Percentiles rank a stretch among this genome's conserved stretches.
Evolutionary conservation across 331 rosid genomes (phyloP).

Genomic region (Malus hybrid): DNA sequence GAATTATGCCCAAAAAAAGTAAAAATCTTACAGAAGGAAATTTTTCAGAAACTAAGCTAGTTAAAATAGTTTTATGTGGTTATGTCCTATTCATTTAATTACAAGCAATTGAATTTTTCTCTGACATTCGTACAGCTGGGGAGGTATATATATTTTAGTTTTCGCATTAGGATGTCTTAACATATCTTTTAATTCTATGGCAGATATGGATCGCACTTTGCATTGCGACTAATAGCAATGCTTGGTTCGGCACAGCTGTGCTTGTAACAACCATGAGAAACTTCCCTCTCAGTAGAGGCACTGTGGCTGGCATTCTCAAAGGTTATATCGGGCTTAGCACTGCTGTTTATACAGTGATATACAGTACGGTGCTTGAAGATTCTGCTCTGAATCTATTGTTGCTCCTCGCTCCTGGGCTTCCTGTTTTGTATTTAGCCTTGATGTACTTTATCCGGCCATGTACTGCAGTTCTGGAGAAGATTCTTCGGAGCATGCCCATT

Average conservation of each 20-base stretch:
- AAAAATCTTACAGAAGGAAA: too few species aligned
- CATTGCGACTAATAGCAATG: constrained; percentile 52
- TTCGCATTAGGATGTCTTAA: constrained; percentile 7
- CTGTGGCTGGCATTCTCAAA: constrained; percentile 77
- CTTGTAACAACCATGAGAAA: constrained; percentile 93
- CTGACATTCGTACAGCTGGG: neutral
- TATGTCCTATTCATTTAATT: neutral
- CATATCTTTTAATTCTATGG: constrained; percentile 12
- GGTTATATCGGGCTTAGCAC: constrained; percentile 82
- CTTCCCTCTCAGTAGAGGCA: constrained; percentile 83
- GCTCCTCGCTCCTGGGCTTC: constrained; percentile 57
- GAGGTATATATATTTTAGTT: neutral
- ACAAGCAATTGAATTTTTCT: neutral
- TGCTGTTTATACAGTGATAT: constrained; percentile 68
- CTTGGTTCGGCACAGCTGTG: constrained; percentile 79
- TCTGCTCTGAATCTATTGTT: constrained; percentile 51
- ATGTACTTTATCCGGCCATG: constrained; percentile 74
- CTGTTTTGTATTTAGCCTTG: constrained; percentile 45
- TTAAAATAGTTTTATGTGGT: too few species aligned
- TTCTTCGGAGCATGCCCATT: constrained; percentile 65
- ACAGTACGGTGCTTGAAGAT: constrained; percentile 30
- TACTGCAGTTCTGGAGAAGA: constrained; percentile 73
- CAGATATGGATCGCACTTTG: constrained; percentile 68
- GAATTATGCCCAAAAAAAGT: too few species aligned
- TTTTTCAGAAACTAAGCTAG: too few species aligned